Evolutionary conservation across 177 flowering plant species (phyloP).

Genomic region (Tripterygium wilfordii): DNA sequence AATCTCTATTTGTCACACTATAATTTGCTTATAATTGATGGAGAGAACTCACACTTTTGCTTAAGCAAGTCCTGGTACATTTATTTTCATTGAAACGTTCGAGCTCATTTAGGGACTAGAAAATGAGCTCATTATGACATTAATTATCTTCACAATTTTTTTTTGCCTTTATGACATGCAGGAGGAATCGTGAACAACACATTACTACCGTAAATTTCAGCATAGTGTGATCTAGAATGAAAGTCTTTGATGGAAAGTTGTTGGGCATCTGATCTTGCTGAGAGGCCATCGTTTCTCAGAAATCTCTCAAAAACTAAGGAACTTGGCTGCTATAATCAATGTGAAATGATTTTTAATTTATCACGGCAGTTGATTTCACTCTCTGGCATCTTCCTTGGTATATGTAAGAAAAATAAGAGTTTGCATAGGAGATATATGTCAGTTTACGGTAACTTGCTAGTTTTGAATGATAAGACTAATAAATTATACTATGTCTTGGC

Average conservation of each 20-base stretch:
- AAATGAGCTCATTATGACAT: too few relatives aligned
- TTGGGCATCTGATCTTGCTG: slow-evolving; percentile 83
- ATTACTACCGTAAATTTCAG: slow-evolving; percentile 80
- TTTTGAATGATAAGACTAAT: slow-evolving; percentile 15
- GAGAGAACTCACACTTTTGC: too few relatives aligned
- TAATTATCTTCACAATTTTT: too few relatives aligned
- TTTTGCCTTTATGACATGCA: slow-evolving; percentile 17
- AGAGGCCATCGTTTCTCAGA: slow-evolving; percentile 88
- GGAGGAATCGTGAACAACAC: slow-evolving; percentile 95
- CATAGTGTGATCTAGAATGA: slow-evolving; percentile 99
- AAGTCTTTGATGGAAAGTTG: slow-evolving; percentile 90
- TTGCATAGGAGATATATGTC: slow-evolving; percentile 12
- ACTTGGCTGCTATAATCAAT: slow-evolving; percentile 89
- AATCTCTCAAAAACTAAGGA: slow-evolving; percentile 84
- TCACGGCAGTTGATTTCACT: too few relatives aligned
- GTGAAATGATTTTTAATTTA: slow-evolving; percentile 47
- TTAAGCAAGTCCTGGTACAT: too few relatives aligned
- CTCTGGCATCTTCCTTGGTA: slow-evolving; percentile 12
- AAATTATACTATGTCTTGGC: slow-evolving; percentile 15
- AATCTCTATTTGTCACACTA: too few relatives aligned
- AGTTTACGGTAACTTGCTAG: slow-evolving; percentile 13
- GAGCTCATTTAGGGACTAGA: too few relatives aligned
- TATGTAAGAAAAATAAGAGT: slow-evolving; percentile 15
- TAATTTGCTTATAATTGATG: too few relatives aligned
- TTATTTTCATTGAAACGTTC: too few relatives aligned